phyloP scores from a whole-genome alignment of 2,329 filamentous ascomycete species.

The Colletotrichum tropicicola region DNA sequence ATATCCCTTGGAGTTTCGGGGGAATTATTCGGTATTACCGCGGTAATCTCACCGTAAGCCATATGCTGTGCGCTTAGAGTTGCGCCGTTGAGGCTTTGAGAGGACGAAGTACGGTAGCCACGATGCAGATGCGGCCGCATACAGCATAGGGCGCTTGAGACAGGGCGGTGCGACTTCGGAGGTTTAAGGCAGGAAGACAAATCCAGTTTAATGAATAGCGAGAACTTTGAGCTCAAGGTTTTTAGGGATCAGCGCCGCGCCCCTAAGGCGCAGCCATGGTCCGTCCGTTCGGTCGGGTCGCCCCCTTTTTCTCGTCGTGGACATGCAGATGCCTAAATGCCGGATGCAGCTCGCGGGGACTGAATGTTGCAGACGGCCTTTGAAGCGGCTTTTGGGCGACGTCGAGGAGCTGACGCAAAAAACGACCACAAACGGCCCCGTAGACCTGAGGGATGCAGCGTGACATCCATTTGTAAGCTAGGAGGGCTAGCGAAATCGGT shows the following conservation, averaged over 20 bases:
- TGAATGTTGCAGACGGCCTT: too few species aligned
- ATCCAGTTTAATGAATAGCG: not conserved
- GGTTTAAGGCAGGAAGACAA: not conserved
- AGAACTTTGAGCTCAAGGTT: not conserved
- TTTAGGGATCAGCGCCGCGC: too few species aligned
- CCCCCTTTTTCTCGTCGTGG: too few species aligned
- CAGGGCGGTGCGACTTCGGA: not conserved
- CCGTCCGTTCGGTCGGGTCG: too few species aligned
- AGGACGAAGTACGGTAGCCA: not conserved
- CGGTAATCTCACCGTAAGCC: not conserved
- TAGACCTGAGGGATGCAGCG: conserved; percentile 6
- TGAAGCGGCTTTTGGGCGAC: not conserved
- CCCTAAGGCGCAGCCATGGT: too few species aligned
- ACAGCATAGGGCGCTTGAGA: not conserved
- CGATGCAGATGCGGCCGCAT: not conserved
- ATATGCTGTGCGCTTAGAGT: not conserved
- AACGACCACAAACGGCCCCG: too few species aligned
- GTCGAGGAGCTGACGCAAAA: not conserved
- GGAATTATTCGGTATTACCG: not conserved
- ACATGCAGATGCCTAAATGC: too few species aligned
- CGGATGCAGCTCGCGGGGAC: too few species aligned
- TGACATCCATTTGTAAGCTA: conserved; percentile 2
- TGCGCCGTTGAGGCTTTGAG: not conserved
- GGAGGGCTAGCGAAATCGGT: not conserved
- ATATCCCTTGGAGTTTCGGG: too few species aligned